Conservation (phyloP, 73 alveolate species). For the Paramecium sonneborni region DNA sequence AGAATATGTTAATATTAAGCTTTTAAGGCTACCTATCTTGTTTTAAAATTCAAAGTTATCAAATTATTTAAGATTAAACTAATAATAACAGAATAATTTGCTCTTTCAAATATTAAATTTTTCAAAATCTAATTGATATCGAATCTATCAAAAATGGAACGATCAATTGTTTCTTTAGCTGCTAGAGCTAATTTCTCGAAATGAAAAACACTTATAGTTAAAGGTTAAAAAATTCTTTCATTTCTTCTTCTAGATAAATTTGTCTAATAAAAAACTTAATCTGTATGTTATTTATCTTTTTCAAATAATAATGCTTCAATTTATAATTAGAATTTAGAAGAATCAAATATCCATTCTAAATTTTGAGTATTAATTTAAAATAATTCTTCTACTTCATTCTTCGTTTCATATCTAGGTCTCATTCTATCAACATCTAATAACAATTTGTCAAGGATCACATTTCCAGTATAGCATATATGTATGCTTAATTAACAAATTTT, state of each 20-base stretch:
- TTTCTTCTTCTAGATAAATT: background rate
- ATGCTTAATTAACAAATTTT: background rate
- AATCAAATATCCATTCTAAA: background rate
- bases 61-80: background rate
- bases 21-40: background rate
- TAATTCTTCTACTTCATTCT: background rate
- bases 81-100: background rate
- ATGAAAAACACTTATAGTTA: background rate
- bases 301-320: slow-evolving; percentile 7
- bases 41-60: background rate
- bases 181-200: slow-evolving; percentile 7
- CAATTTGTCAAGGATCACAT: background rate
- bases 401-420: background rate
- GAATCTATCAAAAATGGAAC: background rate
- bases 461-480: background rate
- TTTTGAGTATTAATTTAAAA: background rate
- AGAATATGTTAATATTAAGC: background rate
- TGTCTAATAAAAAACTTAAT: background rate
- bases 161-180: background rate
- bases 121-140: background rate
- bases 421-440: background rate
- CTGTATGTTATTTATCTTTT: slow-evolving; percentile 2
- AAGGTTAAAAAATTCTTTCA: slow-evolving; percentile 30
- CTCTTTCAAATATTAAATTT: background rate
- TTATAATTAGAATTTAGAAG: background rate